Percentiles rank a stretch among this genome's conserved stretches.
phyloP scores from a whole-genome alignment of 176 grass and related monocot genomes.

The Avena eriantha region DNA sequence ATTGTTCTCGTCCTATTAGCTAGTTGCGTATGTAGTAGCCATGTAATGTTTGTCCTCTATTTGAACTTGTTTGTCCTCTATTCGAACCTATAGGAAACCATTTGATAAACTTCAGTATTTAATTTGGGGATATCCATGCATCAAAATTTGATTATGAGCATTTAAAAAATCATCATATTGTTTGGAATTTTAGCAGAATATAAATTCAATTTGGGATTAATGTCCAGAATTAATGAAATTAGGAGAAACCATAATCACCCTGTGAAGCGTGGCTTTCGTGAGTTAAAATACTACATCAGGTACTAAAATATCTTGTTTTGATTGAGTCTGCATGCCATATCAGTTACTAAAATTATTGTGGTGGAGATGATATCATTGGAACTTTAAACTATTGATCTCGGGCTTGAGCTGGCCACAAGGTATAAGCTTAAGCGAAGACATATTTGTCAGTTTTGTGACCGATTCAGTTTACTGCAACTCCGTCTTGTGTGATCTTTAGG shows the following conservation, averaged over 20 bases:
- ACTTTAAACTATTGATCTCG: slow-evolving; percentile 56
- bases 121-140: background rate
- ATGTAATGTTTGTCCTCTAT: slow-evolving; percentile 1
- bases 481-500: too few species aligned
- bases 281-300: background rate
- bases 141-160: background rate
- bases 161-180: background rate
- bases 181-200: background rate
- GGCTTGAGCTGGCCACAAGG: slow-evolving; percentile 81
- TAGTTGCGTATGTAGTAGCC: background rate
- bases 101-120: background rate
- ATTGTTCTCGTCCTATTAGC: background rate
- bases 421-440: slow-evolving; percentile 32
- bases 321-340: background rate
- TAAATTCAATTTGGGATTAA: background rate
- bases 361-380: background rate
- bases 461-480: background rate
- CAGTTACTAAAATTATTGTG: background rate
- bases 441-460: background rate
- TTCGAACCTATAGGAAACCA: background rate
- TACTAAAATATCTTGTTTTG: background rate
- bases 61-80: too few species aligned
- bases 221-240: background rate
- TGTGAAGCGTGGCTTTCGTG: background rate
- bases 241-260: background rate